Percentiles rank a stretch among this genome's conserved stretches.
phyloP scores from a whole-genome alignment of 106 monocot species.

The Acorus gramineus region DNA sequence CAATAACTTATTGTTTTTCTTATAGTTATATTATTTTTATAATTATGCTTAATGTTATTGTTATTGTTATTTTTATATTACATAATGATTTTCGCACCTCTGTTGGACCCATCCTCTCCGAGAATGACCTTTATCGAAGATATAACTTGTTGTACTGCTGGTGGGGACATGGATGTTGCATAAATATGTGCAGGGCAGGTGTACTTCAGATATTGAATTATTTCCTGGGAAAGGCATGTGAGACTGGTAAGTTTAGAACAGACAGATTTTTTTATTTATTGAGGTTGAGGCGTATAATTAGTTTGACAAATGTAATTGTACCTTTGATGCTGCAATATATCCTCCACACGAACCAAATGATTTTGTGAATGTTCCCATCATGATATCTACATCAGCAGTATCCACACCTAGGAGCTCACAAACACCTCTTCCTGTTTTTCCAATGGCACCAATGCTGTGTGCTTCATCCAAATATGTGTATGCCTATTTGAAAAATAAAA shows the following conservation, averaged over 20 bases:
- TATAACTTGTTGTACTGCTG: slow-evolving; percentile 25
- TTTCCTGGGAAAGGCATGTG: slow-evolving; percentile 14
- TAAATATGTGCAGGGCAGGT: slow-evolving; percentile 24
- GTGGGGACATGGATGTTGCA: slow-evolving; percentile 26
- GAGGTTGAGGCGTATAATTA: background rate
- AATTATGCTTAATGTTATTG: too few species aligned
- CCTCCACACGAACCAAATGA: slow-evolving; percentile 29
- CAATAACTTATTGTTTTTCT: too few species aligned
- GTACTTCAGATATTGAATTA: slow-evolving; percentile 19
- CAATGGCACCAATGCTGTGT: slow-evolving; percentile 24
- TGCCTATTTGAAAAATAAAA: slow-evolving; percentile 2
- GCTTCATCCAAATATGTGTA: slow-evolving; percentile 27
- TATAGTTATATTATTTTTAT: too few species aligned
- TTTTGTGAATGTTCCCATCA: slow-evolving; percentile 35
- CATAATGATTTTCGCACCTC: slow-evolving; percentile 7
- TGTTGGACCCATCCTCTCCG: slow-evolving; percentile 25
- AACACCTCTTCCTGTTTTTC: slow-evolving; percentile 26
- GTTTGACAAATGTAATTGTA: background rate
- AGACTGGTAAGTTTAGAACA: background rate
- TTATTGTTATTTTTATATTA: too few species aligned
- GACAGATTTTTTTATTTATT: background rate
- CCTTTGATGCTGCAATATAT: slow-evolving; percentile 32
- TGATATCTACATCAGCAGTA: slow-evolving; percentile 22
- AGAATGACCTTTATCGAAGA: slow-evolving; percentile 19
- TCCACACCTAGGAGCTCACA: slow-evolving; percentile 29